Evolutionary conservation across 129 eudicot species (phyloP).

Genomic region (Helianthus tuberosus): DNA sequence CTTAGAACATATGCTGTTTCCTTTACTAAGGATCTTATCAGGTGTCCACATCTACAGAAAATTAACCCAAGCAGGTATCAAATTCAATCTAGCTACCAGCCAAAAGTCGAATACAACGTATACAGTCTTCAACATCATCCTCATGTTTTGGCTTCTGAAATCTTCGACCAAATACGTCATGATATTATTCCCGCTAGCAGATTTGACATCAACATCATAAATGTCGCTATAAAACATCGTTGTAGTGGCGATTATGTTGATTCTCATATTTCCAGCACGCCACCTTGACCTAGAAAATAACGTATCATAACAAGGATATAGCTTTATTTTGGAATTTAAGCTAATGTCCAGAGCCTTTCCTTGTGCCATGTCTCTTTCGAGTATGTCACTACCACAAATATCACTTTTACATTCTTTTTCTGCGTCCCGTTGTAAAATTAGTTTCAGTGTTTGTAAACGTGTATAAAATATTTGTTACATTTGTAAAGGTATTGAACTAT

Average conservation of each 20-base stretch:
- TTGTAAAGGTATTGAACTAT: too few relatives aligned
- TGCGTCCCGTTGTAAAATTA: too few relatives aligned
- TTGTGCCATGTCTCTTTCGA: neutral
- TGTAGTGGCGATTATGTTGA: conserved; percentile 18
- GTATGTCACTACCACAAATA: neutral
- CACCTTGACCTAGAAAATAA: neutral
- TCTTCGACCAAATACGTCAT: neutral
- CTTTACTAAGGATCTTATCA: conserved; percentile 21
- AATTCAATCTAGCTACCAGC: conserved; percentile 7
- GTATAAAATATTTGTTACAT: too few relatives aligned
- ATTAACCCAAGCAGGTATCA: conserved; percentile 1
- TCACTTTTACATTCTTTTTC: too few relatives aligned
- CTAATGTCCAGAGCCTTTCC: neutral
- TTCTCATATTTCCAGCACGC: conserved; percentile 14
- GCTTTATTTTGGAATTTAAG: neutral
- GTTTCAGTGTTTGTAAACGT: too few relatives aligned
- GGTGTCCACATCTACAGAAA: conserved; percentile 4
- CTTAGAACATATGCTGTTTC: conserved; percentile 21
- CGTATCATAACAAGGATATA: neutral
- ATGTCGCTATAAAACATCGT: neutral
- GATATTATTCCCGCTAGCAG: conserved; percentile 15
- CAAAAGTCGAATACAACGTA: neutral
- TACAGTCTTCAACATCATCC: conserved; percentile 18
- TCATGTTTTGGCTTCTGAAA: neutral
- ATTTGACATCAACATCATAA: conserved; percentile 22